These are phyloP conservation scores for Xylariaceae sp. DNA, from an alignment of 2,329 filamentous ascomycete species.

Conservation along the genomic window DNA sequence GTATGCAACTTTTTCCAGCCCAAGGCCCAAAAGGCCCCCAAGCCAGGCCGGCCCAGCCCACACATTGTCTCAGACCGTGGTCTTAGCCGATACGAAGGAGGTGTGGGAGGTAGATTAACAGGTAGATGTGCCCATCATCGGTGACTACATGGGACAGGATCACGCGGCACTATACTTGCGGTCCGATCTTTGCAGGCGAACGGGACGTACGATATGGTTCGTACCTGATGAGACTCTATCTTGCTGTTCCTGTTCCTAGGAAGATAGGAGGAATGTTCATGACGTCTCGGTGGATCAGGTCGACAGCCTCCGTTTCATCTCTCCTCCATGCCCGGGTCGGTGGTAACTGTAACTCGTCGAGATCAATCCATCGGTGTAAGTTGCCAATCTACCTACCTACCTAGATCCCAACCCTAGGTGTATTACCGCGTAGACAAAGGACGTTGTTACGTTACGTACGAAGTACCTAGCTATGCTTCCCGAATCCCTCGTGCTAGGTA, in stretches of 20 bases:
- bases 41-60: conserved; percentile 12
- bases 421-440: too few species aligned
- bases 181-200: background rate
- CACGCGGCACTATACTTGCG: background rate
- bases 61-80: background rate
- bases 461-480: conserved; percentile 9
- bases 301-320: background rate
- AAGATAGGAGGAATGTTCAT: background rate
- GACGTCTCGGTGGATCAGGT: background rate
- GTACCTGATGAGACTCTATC: background rate
- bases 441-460: conserved; percentile 12
- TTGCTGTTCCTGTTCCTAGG: background rate
- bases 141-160: background rate
- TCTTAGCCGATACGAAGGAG: background rate
- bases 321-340: conserved; percentile 3
- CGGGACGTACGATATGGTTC: background rate
- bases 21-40: background rate
- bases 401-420: background rate
- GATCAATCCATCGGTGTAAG: background rate
- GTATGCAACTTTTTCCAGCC: too few species aligned
- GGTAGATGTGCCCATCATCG: background rate
- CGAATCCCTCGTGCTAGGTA: conserved; percentile 1
- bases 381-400: background rate
- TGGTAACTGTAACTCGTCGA: background rate
- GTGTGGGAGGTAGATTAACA: background rate